These are phyloP conservation scores for Colletotrichum graminicola DNA, from an alignment of 2,329 filamentous ascomycete species.

Conservation along the genomic window DNA sequence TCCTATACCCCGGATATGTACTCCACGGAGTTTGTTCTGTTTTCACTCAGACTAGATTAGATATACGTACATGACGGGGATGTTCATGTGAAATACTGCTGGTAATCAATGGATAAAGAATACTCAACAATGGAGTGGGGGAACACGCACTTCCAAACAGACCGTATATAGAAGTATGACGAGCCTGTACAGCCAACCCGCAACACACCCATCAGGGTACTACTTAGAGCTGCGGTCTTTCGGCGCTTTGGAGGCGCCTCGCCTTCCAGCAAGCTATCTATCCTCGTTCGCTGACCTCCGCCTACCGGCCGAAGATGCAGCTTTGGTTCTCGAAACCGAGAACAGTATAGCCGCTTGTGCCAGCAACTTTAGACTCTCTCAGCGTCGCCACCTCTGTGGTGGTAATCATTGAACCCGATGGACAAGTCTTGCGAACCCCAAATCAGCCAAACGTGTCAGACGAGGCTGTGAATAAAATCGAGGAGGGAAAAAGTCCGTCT, in stretches of 20 bases:
- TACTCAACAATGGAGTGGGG: too few relatives aligned
- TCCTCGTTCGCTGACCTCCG: not conserved
- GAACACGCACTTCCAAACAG: not conserved
- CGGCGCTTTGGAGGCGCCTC: not conserved
- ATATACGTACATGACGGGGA: not conserved
- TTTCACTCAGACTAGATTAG: not conserved
- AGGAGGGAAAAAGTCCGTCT: not conserved
- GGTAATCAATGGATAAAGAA: not conserved
- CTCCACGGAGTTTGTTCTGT: not conserved
- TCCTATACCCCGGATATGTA: not conserved
- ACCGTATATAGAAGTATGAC: not conserved
- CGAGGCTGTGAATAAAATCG: not conserved
- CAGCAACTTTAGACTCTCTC: not conserved
- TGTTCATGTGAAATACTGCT: not conserved
- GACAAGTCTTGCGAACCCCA: not conserved
- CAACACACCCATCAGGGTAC: not conserved
- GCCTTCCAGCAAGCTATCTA: not conserved
- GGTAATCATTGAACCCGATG: not conserved
- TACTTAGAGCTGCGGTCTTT: not conserved
- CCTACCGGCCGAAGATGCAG: not conserved
- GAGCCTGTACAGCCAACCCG: not conserved
- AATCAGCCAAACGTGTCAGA: constrained; percentile 9
- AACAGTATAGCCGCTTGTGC: not conserved
- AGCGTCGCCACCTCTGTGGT: not conserved
- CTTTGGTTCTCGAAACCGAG: not conserved